Conservation (phyloP, 1,284 basidiomycete species). For the Tilletia indica region DNA sequence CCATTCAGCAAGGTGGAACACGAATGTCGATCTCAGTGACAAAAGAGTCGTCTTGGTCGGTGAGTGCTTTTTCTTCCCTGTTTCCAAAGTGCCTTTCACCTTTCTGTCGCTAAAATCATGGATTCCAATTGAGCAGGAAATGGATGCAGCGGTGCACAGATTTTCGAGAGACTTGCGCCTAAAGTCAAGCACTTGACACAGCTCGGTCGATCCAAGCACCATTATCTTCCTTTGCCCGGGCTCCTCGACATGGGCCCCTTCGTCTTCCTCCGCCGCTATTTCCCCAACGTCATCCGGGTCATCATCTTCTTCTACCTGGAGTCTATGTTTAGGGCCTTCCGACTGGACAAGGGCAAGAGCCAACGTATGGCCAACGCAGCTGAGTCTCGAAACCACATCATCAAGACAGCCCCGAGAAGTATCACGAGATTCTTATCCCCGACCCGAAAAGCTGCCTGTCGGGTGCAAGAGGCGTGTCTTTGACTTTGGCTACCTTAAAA, state of each 20-base stretch:
- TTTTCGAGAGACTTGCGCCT: conserved; percentile 23
- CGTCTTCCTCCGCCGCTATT: conserved; percentile 31
- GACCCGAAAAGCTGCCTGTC: conserved; percentile 38
- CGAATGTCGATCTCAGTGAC: conserved; percentile 45
- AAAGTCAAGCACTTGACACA: conserved; percentile 45
- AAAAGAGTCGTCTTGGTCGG: conserved; percentile 55
- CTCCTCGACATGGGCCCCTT: conserved; percentile 36
- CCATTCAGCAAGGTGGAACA: conserved; percentile 56
- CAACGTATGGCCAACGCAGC: conserved; percentile 32
- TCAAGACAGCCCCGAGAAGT: conserved; percentile 45
- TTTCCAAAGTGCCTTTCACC: too few relatives aligned
- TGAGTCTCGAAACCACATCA: conserved; percentile 27
- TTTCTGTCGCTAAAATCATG: background rate
- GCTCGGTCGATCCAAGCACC: conserved; percentile 50
- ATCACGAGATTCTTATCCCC: conserved; percentile 47
- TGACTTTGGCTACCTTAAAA: conserved; percentile 47
- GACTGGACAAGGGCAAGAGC: conserved; percentile 26
- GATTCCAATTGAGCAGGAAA: conserved; percentile 2
- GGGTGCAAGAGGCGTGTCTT: conserved; percentile 51
- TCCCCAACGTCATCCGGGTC: conserved; percentile 36
- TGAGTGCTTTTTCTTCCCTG: conserved; percentile 36
- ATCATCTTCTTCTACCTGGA: conserved; percentile 48
- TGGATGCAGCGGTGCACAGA: conserved; percentile 46
- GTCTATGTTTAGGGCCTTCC: conserved; percentile 18
- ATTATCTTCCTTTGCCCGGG: conserved; percentile 41